phyloP scores from a whole-genome alignment of 179 eudicot genomes.

The Patellifolia procumbens region DNA sequence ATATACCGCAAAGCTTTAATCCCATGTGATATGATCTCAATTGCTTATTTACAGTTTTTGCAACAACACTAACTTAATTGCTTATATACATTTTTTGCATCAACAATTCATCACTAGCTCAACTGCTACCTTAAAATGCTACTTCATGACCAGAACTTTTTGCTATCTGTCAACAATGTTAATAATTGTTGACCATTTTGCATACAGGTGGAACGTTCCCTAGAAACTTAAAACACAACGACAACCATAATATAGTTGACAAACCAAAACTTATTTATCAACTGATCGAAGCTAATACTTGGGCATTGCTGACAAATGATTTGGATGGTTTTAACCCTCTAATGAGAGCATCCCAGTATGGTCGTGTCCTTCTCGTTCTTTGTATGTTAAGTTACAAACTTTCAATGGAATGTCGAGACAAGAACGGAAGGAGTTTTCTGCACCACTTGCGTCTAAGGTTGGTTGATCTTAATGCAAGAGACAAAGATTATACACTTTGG shows the following conservation, averaged over 20 bases:
- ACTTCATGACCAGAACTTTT: too few relatives aligned
- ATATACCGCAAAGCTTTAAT: too few relatives aligned
- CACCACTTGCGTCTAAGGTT: conserved; percentile 1
- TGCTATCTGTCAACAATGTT: too few relatives aligned
- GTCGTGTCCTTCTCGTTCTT: conserved; percentile 6
- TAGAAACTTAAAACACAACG: background rate
- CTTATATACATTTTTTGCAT: too few relatives aligned
- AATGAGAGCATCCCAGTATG: conserved; percentile 5
- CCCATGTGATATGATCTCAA: too few relatives aligned
- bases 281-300: background rate
- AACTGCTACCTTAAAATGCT: too few relatives aligned
- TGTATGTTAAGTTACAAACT: background rate
- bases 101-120: too few relatives aligned
- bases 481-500: background rate
- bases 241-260: background rate
- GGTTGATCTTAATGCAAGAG: background rate
- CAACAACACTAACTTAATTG: too few relatives aligned
- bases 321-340: background rate
- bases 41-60: too few relatives aligned
- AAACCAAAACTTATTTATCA: background rate
- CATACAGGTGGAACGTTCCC: background rate
- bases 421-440: background rate
- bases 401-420: conserved; percentile 5
- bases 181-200: too few relatives aligned
- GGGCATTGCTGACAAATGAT: background rate